Percentiles rank a stretch among this genome's conserved stretches.
Evolutionary conservation across 2,329 filamentous ascomycete species (phyloP).

Genomic region (Sporothrix phasma): DNA sequence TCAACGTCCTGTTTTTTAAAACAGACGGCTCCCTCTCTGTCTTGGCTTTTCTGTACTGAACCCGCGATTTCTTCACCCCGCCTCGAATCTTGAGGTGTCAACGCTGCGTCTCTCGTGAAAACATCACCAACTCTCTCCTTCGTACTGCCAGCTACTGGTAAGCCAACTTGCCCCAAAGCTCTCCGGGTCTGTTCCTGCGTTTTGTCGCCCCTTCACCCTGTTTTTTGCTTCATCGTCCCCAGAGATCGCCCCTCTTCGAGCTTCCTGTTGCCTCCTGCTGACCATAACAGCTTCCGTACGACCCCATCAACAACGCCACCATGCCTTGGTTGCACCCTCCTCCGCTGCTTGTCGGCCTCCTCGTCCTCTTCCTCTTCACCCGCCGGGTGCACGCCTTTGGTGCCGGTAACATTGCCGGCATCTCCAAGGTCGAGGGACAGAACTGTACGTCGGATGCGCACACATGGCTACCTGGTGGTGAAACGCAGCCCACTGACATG

Average conservation of each 20-base stretch:
- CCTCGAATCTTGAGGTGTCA: neutral
- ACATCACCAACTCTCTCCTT: neutral
- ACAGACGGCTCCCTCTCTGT: neutral
- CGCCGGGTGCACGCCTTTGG: slow-evolving; percentile 68
- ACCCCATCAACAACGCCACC: slow-evolving; percentile 13
- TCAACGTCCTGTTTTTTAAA: neutral
- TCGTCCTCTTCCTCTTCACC: slow-evolving; percentile 56
- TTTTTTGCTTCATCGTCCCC: neutral
- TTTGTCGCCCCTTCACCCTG: neutral
- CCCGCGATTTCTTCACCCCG: neutral
- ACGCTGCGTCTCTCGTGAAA: neutral
- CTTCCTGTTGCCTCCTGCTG: neutral
- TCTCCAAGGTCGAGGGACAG: slow-evolving; percentile 70
- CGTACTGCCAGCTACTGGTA: neutral
- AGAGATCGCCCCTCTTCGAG: neutral
- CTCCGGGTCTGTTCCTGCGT: neutral
- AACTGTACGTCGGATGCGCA: slow-evolving; percentile 72
- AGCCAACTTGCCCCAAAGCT: neutral
- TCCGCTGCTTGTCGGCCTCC: slow-evolving; percentile 43
- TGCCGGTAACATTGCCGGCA: slow-evolving; percentile 76
- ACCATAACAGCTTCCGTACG: neutral
- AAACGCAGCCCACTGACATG: too few species aligned
- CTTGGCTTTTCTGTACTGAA: neutral
- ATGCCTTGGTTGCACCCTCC: slow-evolving; percentile 42
- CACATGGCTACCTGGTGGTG: too few species aligned